Evolutionary conservation across 371 early-diverging fungal genomes (phyloP).

Genomic region (Polyrhizophydium stewartii): DNA sequence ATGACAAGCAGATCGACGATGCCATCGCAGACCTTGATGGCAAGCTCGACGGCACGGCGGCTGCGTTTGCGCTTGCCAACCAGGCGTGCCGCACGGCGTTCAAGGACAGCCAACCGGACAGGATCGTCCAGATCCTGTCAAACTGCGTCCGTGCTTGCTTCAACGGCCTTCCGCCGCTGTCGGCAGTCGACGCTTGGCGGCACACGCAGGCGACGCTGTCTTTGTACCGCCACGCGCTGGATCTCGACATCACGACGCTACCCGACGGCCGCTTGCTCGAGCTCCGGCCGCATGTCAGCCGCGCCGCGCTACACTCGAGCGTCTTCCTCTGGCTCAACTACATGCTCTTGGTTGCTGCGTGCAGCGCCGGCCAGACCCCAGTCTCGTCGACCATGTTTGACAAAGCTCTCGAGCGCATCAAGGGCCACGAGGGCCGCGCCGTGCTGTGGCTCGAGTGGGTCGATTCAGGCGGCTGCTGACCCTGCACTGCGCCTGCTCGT

Average conservation of each 20-base stretch:
- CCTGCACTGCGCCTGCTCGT: background rate
- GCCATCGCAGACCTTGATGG: too few relatives aligned
- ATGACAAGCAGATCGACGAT: too few relatives aligned
- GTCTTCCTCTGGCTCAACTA: slow-evolving; percentile 2
- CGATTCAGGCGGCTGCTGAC: background rate
- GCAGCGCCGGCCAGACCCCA: background rate
- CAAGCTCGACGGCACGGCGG: too few relatives aligned
- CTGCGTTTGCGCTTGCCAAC: too few relatives aligned
- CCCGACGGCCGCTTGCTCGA: background rate
- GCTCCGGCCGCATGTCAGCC: background rate
- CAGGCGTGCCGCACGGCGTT: too few relatives aligned
- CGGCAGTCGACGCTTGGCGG: background rate
- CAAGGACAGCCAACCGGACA: too few relatives aligned
- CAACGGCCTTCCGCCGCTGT: background rate
- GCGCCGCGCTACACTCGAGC: background rate
- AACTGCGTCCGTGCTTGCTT: too few relatives aligned
- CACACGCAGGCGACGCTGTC: background rate
- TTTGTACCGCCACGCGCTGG: background rate
- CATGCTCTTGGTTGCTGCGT: background rate
- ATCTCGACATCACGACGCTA: background rate
- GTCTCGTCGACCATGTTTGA: background rate
- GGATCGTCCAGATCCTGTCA: too few relatives aligned
- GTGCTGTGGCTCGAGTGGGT: slow-evolving; percentile 3
- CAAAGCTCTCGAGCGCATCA: background rate
- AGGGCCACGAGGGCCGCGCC: background rate